Evolutionary conservation across 1,284 basidiomycete genomes (phyloP).

Genomic region (Ceratobasidium theobromae): DNA sequence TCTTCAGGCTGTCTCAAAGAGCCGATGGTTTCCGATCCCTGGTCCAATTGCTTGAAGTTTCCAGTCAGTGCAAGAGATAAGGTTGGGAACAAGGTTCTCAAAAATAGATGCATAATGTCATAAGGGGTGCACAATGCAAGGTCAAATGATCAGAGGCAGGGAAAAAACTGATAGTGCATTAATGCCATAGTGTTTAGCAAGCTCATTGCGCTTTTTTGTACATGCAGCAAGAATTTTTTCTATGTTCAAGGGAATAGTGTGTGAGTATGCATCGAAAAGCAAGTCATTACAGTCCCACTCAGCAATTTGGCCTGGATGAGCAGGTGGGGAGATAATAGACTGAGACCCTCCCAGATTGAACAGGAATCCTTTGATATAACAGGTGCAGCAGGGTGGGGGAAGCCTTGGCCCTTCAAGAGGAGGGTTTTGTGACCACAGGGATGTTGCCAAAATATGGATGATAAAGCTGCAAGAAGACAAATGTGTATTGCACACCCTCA

Average conservation of each 20-base stretch:
- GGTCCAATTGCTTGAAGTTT: slow-evolving; percentile 13
- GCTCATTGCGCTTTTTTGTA: background rate
- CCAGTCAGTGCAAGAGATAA: slow-evolving; percentile 15
- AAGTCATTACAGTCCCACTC: background rate
- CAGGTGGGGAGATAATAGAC: slow-evolving; percentile 30
- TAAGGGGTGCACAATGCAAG: slow-evolving; percentile 32
- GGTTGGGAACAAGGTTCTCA: slow-evolving; percentile 33
- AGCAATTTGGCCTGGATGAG: background rate
- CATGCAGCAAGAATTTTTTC: background rate
- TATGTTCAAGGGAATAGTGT: background rate
- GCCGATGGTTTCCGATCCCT: background rate
- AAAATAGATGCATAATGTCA: slow-evolving; percentile 36
- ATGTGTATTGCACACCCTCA: background rate
- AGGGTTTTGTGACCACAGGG: slow-evolving; percentile 30
- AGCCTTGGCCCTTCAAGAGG: slow-evolving; percentile 34
- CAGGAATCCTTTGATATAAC: slow-evolving; percentile 38
- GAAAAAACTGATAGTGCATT: slow-evolving; percentile 12
- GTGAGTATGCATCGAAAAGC: slow-evolving; percentile 29
- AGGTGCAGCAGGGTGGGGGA: slow-evolving; percentile 31
- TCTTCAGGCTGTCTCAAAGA: background rate
- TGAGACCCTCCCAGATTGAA: background rate
- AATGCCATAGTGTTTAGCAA: slow-evolving; percentile 17
- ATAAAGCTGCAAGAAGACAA: slow-evolving; percentile 32
- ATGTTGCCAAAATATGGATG: slow-evolving; percentile 34
- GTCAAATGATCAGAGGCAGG: background rate